phyloP scores from a whole-genome alignment of 768 basidiomycete species.

The Hortiboletus flavorubellus region DNA sequence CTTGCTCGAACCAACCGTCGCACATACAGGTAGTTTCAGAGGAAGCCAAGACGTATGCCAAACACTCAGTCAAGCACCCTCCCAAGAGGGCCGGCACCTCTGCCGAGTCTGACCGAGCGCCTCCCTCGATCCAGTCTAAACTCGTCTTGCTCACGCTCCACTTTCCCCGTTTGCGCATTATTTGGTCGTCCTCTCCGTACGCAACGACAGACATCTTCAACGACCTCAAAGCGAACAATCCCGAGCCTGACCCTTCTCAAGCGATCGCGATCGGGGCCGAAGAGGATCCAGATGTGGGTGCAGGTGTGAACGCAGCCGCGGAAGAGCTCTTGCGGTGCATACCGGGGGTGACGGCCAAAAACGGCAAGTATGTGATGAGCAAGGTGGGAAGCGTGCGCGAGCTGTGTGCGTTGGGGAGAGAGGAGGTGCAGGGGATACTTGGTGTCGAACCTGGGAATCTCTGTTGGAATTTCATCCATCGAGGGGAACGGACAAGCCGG shows the following conservation, averaged over 20 bases:
- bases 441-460: constrained; percentile 78
- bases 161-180: constrained; percentile 89
- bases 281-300: constrained; percentile 62
- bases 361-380: constrained; percentile 79
- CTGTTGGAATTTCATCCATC: constrained; percentile 81
- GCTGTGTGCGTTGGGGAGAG: constrained; percentile 60
- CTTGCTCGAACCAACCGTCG: not conserved
- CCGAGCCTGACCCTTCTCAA: constrained; percentile 75
- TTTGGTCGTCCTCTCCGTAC: constrained; percentile 97
- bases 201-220: constrained; percentile 89
- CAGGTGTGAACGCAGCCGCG: constrained; percentile 67
- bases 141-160: constrained; percentile 84
- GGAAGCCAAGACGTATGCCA: constrained; percentile 58
- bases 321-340: constrained; percentile 81
- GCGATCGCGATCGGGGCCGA: constrained; percentile 83
- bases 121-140: constrained; percentile 79
- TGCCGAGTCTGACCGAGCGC: constrained; percentile 31
- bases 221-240: constrained; percentile 77
- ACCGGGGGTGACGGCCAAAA: constrained; percentile 84
- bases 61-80: constrained; percentile 52
- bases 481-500: constrained; percentile 43
- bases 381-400: constrained; percentile 75
- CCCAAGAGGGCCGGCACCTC: constrained; percentile 42
- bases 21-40: constrained; percentile 56
- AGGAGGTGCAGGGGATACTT: constrained; percentile 66